Base-by-base conservation (phyloP, 768 basidiomycete genomes). In the Leccinum uliginosum region DNA sequence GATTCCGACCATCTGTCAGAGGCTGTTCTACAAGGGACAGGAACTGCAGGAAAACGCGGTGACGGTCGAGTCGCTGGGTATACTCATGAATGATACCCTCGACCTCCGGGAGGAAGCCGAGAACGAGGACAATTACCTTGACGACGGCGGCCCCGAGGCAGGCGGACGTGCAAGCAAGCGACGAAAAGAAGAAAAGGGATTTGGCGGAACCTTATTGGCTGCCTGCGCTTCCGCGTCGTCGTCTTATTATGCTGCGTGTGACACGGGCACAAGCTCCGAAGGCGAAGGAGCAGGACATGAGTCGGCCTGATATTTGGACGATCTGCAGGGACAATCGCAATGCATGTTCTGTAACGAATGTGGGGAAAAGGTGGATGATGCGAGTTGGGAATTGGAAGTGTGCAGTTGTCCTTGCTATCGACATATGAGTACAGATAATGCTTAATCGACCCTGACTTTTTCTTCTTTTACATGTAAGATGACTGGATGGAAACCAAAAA, bases 1-100 rank as follows among this genome's bases (percentile, higher is more conserved):
- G 38, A 84, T 92, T 55, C 86, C 91, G 34, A 86, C 86, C 10
- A 89, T 92, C 54, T 86, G 80, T 58, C 91, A 93, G 66, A 80
- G 85, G 50, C 71, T 93, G 24, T 87, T 82, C 65, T 78, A 84
- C 65, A 74, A 78, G 38, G 81, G 78, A 1, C 70, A 73, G 35
- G 91, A 91, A 71, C 77, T 93, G 2, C 74, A 80, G 3, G 85
- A 89, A 67, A 89, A 82, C 64, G 56, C 76, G 24, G 67, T 69
- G 27, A 78, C 76, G 1, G 73, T 80, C 55, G 80, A 74, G 6
- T 83, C 83, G 0, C 73, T 88, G 29, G 83, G 77, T 26, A 76
- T 83, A 30, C 73, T 88, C 15, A 79, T 80, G 43, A 81, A 86
- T 61, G 88, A 87, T 60, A 72, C 81, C 3, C 66, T 93, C 53